Evolutionary conservation across 2,329 filamentous ascomycete species (phyloP), one percentile per base, ranked within the genome.

Genomic region (Pseudocercospora vitis): DNA sequence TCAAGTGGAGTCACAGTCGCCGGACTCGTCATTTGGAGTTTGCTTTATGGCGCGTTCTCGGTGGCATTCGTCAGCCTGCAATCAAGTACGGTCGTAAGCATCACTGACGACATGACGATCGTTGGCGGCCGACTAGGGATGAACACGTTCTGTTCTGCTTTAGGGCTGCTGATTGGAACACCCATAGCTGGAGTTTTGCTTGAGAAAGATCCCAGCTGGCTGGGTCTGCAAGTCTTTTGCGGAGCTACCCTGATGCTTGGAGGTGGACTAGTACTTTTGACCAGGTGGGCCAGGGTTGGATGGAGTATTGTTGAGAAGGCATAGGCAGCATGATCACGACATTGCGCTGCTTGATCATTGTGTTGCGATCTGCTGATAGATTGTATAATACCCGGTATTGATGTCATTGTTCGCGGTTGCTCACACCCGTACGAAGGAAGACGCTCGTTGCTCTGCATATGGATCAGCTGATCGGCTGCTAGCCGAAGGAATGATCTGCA

Each of bases 21-120:
- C 0, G 65, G 65, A 1, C 63, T 76, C 7, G 66, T 76, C 19
- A 66, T 72, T 6, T 64, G 74, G 26, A 70, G 70, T 50, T 61
- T 71, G 0, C 68, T 75, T 8, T 76, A 75, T 53, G 74, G 74
- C 0, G 74, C 74, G 65, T 76, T 75, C 64, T 71, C 68, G 3
- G 74, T 74, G 3, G 67, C 68, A 0, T 72, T 76, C 37, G 73
- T 76, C 14, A 67, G 62, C 3, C 52, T 76, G 3, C 73, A 73
- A 9, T 72, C 74, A 1, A 72, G 71, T 0, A 70, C 75, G 6
- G 63, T 57, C 33, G 58, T 50, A 49, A 52, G 33, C 24, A 53
- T 58, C 29, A 52, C 55, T 7, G 23, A 51, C 9, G 48, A 54
- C 55, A 37, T 65, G 48, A 57, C 58, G 19, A 59, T 53, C 11